Evolutionary conservation across 768 basidiomycete species (phyloP), one percentile per base, ranked within the genome.

Genomic region (Trametes villosa): DNA sequence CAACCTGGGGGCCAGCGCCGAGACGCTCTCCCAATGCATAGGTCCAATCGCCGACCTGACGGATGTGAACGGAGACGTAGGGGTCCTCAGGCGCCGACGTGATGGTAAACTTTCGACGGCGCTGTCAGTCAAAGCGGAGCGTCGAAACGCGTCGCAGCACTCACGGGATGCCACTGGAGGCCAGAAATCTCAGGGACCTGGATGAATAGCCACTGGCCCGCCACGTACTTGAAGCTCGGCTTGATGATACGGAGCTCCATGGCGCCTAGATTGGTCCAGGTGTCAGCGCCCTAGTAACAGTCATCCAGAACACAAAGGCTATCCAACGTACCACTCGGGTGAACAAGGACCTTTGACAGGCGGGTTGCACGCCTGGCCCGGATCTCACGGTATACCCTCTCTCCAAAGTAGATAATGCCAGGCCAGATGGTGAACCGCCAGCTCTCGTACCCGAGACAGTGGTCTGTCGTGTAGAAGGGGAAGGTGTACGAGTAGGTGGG

Each of bases 361-460:
- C 83, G 81, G 26, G 96, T 97, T 6, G 87, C 78, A 59, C 83
- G 83, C 49, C 94, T 81, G 8, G 89, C 88, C 66, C 95, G 85
- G 66, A 91, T 86, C 72, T 94, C 91, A 65, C 94, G 85, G 70
- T 83, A 93, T 44, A 94, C 73, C 60, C 95, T 84, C 75, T 98
- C 95, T 51, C 87, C 84, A 68, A 95, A 91, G 78, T 97, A 96
- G 64, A 92, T 78, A 66, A 96, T 84, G 38, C 91, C 92, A 11
- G 93, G 90, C 92, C 94, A 96, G 69, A 97, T 94, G 47, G 81
- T 92, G 81, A 86, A 96, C 58, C 91, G 79, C 94, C 94, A 96
- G 70, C 90, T 93, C 59, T 86, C 75, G 76, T 98, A 98, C 6
- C 95, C 95, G 60, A 96, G 83, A 70, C 95, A 98, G 68, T 93